These are phyloP conservation scores for Talaromyces rugulosus DNA, from an alignment of 2,329 filamentous ascomycete species.

Conservation along the genomic window DNA sequence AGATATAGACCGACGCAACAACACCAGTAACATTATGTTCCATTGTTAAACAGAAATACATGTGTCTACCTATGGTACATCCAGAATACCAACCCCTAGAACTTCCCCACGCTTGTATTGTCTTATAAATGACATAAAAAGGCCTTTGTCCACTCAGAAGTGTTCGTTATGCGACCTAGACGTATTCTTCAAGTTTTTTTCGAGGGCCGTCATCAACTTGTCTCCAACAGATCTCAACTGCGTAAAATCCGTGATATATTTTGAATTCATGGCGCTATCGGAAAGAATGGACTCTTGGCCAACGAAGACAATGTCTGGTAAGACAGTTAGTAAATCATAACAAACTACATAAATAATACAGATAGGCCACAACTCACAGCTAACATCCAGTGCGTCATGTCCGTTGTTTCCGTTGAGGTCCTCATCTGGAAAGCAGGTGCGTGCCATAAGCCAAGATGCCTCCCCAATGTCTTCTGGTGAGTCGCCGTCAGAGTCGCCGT, in stretches of 20 bases:
- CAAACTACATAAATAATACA: neutral
- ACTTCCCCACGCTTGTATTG: neutral
- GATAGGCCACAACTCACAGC: conserved; percentile 18
- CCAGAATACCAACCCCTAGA: neutral
- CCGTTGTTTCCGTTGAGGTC: conserved; percentile 23
- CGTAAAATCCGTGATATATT: neutral
- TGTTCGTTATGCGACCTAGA: neutral
- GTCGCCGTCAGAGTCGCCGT: conserved; percentile 28
- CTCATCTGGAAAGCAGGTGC: conserved; percentile 28
- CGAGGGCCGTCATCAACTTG: neutral
- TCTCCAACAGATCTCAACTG: neutral
- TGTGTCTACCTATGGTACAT: neutral
- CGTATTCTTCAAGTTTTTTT: neutral
- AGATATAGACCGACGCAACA: neutral
- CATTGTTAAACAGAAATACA: neutral
- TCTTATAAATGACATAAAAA: neutral
- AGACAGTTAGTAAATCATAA: neutral
- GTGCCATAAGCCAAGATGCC: conserved; percentile 32
- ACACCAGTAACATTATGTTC: no score
- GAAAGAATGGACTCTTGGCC: neutral
- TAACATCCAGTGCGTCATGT: conserved; percentile 25
- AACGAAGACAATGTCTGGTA: neutral
- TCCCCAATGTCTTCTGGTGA: conserved; percentile 27
- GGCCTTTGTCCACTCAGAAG: neutral
- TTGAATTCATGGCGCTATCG: neutral